These are phyloP conservation scores for Aspergillus baeticus DNA, from an alignment of 495 filamentous ascomycete genomes.

Conservation along the genomic window DNA sequence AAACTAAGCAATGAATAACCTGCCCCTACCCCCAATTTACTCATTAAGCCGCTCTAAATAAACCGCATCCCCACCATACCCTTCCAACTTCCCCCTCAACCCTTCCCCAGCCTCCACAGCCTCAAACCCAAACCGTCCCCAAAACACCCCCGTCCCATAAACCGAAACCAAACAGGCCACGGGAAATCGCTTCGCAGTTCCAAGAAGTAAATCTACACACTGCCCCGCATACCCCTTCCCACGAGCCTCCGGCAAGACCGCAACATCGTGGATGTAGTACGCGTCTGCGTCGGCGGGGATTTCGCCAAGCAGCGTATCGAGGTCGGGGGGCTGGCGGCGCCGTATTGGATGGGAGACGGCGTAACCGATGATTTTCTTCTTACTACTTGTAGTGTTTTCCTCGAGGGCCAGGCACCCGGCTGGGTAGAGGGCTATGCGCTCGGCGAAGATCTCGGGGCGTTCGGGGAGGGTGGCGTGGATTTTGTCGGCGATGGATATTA, in stretches of 20 bases:
- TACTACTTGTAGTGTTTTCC: too few relatives aligned
- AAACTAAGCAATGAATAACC: too few relatives aligned
- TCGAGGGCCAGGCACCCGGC: conserved; percentile 8
- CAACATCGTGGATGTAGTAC: conserved; percentile 15
- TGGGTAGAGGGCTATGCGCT: conserved; percentile 8
- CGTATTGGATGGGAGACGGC: conserved; percentile 10
- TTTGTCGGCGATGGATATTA: background rate
- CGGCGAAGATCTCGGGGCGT: conserved; percentile 5
- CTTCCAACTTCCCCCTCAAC: background rate
- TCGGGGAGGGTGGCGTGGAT: conserved; percentile 8
- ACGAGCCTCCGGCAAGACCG: background rate
- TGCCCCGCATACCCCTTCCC: background rate
- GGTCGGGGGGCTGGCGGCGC: background rate
- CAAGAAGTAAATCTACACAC: background rate
- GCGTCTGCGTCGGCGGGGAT: conserved; percentile 1
- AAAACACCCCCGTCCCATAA: conserved; percentile 7
- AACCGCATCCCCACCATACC: conserved; percentile 8
- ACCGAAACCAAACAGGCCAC: conserved; percentile 1
- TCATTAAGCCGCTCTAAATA: background rate
- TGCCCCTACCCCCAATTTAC: too few relatives aligned
- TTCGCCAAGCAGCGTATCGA: conserved; percentile 1
- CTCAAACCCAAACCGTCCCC: conserved; percentile 7
- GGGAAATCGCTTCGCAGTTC: background rate
- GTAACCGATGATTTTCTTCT: conserved; percentile 3
- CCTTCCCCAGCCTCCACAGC: background rate